These are phyloP conservation scores for Russula dissimulans DNA, from an alignment of 768 basidiomycete species.

Conservation along the genomic window DNA sequence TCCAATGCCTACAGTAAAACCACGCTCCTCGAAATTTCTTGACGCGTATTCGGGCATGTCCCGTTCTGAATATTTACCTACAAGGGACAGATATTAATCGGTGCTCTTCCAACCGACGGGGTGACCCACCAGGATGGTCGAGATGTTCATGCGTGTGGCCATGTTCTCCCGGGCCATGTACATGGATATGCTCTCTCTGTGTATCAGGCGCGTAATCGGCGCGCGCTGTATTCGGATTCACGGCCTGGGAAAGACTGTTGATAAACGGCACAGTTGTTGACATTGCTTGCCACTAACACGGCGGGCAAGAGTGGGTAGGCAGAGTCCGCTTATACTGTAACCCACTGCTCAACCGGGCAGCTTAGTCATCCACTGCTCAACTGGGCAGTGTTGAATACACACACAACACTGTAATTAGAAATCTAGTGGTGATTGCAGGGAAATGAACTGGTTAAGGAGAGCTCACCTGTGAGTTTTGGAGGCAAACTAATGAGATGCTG, in stretches of 20 bases:
- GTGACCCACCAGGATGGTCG: slow-evolving; percentile 66
- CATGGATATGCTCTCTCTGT: slow-evolving; percentile 37
- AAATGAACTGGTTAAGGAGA: no score
- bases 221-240: slow-evolving; percentile 24
- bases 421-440: no score
- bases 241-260: slow-evolving; percentile 44
- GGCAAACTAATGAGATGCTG: no score
- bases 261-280: slow-evolving; percentile 66
- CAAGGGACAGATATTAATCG: neutral
- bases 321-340: no score
- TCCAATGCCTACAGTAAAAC: slow-evolving; percentile 96
- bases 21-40: slow-evolving; percentile 85
- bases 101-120: neutral
- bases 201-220: slow-evolving; percentile 46
- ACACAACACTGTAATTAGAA: no score
- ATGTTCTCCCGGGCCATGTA: slow-evolving; percentile 60
- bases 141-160: slow-evolving; percentile 94
- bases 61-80: slow-evolving; percentile 86
- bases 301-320: no score
- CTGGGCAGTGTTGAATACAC: no score
- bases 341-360: no score
- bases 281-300: neutral
- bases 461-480: no score
- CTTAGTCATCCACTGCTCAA: no score
- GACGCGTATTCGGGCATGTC: slow-evolving; percentile 83